Conservation (phyloP, 2,329 filamentous ascomycete genomes). For the Xylaria sp. region DNA sequence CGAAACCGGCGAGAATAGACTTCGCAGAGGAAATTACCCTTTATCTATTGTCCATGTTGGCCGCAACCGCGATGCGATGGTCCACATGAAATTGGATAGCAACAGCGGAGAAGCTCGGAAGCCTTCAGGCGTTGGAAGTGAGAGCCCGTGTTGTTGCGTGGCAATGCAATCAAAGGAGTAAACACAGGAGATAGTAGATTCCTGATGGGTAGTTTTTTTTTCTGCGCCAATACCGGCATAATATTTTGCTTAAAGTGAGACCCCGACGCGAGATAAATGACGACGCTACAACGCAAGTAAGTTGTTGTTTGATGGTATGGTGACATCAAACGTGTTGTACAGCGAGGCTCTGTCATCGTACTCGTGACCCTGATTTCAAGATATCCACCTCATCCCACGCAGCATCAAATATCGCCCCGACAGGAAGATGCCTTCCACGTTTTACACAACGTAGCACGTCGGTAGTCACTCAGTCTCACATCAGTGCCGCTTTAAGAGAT, state of each 20-base stretch:
- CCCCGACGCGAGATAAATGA: slow-evolving; percentile 12
- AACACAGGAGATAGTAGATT: background rate
- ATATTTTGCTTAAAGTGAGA: slow-evolving; percentile 7
- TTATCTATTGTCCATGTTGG: background rate
- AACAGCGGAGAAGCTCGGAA: background rate
- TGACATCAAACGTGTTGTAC: slow-evolving; percentile 9
- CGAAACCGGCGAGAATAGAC: slow-evolving; percentile 7
- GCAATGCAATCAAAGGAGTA: slow-evolving; percentile 2
- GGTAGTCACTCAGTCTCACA: slow-evolving; percentile 2
- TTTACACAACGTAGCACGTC: background rate
- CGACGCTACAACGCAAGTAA: slow-evolving; percentile 13
- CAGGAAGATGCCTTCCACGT: slow-evolving; percentile 8
- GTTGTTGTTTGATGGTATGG: slow-evolving; percentile 11
- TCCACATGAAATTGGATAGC: background rate
- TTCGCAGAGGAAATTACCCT: slow-evolving; percentile 12
- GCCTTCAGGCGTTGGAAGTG: slow-evolving; percentile 13
- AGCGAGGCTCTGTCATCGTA: background rate
- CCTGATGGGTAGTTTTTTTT: slow-evolving; percentile 8
- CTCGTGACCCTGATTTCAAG: slow-evolving; percentile 12
- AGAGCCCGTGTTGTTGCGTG: background rate
- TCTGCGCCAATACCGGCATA: background rate
- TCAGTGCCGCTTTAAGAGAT: slow-evolving; percentile 14
- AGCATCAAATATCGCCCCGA: background rate
- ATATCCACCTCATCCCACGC: slow-evolving; percentile 1
- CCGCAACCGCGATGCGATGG: background rate